Evolutionary conservation across 163 green algal species (phyloP).

Genomic region (Prototheca wickerhamii): DNA sequence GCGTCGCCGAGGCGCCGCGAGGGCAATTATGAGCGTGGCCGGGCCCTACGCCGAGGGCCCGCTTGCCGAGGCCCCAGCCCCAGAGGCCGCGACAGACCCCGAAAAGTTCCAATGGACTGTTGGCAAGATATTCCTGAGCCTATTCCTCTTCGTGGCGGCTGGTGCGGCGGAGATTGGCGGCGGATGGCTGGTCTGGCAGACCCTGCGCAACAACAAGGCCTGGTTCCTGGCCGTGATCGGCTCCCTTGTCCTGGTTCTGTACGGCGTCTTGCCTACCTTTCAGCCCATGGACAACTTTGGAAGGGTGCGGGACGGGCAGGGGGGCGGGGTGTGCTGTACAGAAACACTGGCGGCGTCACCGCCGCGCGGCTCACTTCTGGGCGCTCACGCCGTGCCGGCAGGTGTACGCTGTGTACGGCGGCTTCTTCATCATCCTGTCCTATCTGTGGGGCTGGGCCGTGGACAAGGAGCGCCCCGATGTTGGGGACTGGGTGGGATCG

Average conservation of each 20-base stretch:
- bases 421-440: conserved; percentile 79
- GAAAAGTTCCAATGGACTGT: conserved; percentile 46
- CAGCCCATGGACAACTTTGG: conserved; percentile 71
- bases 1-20: too few species aligned
- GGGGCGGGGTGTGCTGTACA: background rate
- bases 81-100: too few species aligned
- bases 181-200: conserved; percentile 71
- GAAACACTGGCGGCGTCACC: background rate
- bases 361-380: too few species aligned
- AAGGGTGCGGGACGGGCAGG: conserved; percentile 25
- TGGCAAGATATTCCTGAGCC: conserved; percentile 36
- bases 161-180: conserved; percentile 63
- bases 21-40: too few species aligned
- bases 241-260: conserved; percentile 44
- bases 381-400: too few species aligned
- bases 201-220: conserved; percentile 39
- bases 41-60: too few species aligned
- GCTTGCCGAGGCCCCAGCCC: background rate
- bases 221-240: conserved; percentile 48
- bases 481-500: conserved; percentile 27
- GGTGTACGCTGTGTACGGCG: conserved; percentile 62
- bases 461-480: conserved; percentile 53
- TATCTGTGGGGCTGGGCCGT: conserved; percentile 79
- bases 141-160: conserved; percentile 53
- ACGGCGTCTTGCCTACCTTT: conserved; percentile 73